A percentile compares a stretch with the other conserved stretches of the same genome.
These are phyloP conservation scores for Venturiaceae sp. DNA, from an alignment of 2,329 filamentous ascomycete species.

Conservation along the genomic window DNA sequence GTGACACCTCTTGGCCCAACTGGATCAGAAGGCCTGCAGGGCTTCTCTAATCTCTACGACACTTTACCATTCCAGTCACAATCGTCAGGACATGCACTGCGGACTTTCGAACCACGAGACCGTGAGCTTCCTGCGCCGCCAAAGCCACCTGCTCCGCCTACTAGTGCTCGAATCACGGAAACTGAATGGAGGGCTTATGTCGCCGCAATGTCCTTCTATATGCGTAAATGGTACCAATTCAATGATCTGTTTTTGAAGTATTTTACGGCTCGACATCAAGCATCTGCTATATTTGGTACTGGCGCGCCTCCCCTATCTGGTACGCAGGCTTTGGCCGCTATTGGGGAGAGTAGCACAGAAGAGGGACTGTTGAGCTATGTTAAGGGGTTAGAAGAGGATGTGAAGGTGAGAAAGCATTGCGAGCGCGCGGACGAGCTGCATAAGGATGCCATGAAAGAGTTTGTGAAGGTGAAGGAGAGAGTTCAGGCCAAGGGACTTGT, in stretches of 20 bases:
- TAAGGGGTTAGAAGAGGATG: conserved; percentile 53
- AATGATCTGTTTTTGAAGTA: conserved; percentile 45
- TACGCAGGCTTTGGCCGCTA: conserved; percentile 40
- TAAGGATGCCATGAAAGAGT: conserved; percentile 47
- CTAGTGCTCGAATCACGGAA: not conserved
- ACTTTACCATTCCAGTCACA: conserved; percentile 51
- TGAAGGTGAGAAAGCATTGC: conserved; percentile 53
- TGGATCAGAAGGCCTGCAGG: conserved; percentile 21
- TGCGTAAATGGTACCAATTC: conserved; percentile 46
- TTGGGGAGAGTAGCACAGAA: conserved; percentile 37
- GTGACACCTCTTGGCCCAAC: conserved; percentile 38
- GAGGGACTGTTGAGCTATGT: conserved; percentile 51
- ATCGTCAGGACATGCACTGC: not conserved
- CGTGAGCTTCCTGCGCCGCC: conserved; percentile 40
- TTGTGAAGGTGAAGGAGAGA: conserved; percentile 38
- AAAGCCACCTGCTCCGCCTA: conserved; percentile 29
- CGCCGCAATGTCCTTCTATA: conserved; percentile 43
- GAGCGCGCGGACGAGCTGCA: conserved; percentile 50
- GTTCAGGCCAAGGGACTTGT: conserved; percentile 15
- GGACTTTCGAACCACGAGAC: not conserved
- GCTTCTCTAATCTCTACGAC: conserved; percentile 33
- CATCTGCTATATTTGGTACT: conserved; percentile 18
- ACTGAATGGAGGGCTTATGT: conserved; percentile 40
- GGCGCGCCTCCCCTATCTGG: not conserved
- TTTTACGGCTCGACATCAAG: conserved; percentile 42